Conservation (phyloP, 2,329 filamentous ascomycete species). For the Thelonectria rubi region DNA sequence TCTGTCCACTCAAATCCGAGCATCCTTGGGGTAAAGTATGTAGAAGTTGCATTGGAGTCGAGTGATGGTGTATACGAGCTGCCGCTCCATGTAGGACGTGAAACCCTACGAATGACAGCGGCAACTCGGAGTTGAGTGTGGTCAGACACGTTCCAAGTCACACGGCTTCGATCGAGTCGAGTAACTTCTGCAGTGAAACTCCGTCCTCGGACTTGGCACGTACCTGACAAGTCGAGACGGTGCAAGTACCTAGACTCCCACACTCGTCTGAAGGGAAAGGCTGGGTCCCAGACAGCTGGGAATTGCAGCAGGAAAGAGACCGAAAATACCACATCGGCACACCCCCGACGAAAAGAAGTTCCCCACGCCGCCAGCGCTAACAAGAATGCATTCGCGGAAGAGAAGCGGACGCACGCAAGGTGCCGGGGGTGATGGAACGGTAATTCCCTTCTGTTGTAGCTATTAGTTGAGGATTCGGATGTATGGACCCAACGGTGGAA, state of each 20-base stretch:
- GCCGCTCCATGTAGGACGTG: neutral
- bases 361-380: slow-evolving; percentile 3
- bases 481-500: neutral
- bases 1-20: neutral
- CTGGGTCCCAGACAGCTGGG: slow-evolving; percentile 29
- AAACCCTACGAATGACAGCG: neutral
- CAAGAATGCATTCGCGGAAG: neutral
- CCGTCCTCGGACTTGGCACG: too few relatives aligned
- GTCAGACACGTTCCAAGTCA: too few relatives aligned
- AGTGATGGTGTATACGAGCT: neutral
- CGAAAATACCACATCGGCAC: slow-evolving; percentile 17
- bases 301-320: slow-evolving; percentile 26
- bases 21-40: neutral
- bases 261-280: slow-evolving; percentile 3
- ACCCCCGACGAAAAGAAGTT: slow-evolving; percentile 8
- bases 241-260: too few relatives aligned
- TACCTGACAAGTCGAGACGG: too few relatives aligned
- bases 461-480: too few relatives aligned
- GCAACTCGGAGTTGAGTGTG: too few relatives aligned
- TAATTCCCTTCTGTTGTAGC: neutral
- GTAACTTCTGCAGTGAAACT: too few relatives aligned
- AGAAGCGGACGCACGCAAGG: neutral
- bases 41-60: neutral
- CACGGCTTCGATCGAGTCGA: too few relatives aligned
- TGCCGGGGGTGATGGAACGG: neutral